phyloP scores from a whole-genome alignment of 1,284 basidiomycete genomes.

The Ustilago curta region DNA sequence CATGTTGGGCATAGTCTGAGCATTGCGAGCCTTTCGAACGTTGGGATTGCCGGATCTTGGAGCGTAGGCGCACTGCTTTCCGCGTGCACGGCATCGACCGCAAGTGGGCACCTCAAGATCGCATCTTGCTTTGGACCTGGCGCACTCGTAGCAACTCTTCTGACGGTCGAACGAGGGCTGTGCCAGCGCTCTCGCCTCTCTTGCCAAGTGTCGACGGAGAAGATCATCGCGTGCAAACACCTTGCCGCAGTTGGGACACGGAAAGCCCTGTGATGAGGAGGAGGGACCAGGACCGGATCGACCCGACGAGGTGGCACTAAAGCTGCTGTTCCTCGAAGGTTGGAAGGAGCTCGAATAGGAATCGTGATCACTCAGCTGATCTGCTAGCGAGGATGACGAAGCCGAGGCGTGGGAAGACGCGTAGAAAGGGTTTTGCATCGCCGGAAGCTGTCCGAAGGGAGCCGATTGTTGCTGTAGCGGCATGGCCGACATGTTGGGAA shows the following conservation, averaged over 20 bases:
- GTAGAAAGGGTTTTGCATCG: constrained; percentile 26
- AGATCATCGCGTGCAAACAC: constrained; percentile 56
- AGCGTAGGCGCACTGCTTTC: constrained; percentile 61
- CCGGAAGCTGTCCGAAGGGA: constrained; percentile 22
- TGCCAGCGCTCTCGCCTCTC: constrained; percentile 54
- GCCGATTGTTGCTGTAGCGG: constrained; percentile 23
- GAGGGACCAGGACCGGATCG: constrained; percentile 45
- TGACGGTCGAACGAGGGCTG: constrained; percentile 61
- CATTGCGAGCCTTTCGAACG: constrained; percentile 50
- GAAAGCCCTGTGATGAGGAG: constrained; percentile 44
- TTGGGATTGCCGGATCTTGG: constrained; percentile 63
- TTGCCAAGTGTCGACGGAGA: constrained; percentile 55
- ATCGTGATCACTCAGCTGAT: constrained; percentile 49
- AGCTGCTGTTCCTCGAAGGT: constrained; percentile 26
- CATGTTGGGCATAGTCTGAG: constrained; percentile 15
- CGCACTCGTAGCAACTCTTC: constrained; percentile 63
- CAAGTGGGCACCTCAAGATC: constrained; percentile 63
- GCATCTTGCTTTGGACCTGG: constrained; percentile 60
- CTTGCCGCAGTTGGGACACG: constrained; percentile 60
- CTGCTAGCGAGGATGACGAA: constrained; percentile 44
- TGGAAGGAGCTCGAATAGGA: constrained; percentile 45
- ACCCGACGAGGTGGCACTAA: constrained; percentile 14
- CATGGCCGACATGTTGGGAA: constrained; percentile 30
- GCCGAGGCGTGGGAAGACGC: constrained; percentile 46
- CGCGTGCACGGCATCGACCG: constrained; percentile 57